phyloP scores from a whole-genome alignment of 805 yeast genomes.

The Cyberlindnera suaveolens region DNA sequence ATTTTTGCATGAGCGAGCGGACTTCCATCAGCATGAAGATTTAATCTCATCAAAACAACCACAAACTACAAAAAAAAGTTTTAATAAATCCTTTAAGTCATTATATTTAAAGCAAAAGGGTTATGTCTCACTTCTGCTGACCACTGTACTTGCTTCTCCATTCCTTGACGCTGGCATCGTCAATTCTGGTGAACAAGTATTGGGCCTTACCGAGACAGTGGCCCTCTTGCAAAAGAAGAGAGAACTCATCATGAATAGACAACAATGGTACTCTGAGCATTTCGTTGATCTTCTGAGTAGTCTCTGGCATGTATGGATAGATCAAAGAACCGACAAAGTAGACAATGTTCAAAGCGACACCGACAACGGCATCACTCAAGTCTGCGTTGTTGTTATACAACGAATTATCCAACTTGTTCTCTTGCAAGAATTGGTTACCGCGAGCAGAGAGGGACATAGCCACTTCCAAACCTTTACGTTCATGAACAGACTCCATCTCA shows the following conservation, averaged over 20 bases:
- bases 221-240: slow-evolving; percentile 62
- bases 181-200: slow-evolving; percentile 88
- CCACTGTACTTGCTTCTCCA: slow-evolving; percentile 91
- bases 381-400: slow-evolving; percentile 70
- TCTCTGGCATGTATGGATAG: slow-evolving; percentile 88
- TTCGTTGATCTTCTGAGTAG: slow-evolving; percentile 59
- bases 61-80: too few species aligned
- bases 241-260: slow-evolving; percentile 70
- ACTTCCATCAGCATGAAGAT: too few species aligned
- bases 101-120: too few species aligned
- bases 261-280: slow-evolving; percentile 81
- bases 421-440: slow-evolving; percentile 95
- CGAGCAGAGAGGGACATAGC: slow-evolving; percentile 90
- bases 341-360: slow-evolving; percentile 82
- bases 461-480: slow-evolving; percentile 83
- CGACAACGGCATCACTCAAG: slow-evolving; percentile 86
- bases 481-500: slow-evolving; percentile 71
- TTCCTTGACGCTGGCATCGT: slow-evolving; percentile 76
- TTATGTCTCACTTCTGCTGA: slow-evolving; percentile 31
- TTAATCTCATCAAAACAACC: too few species aligned
- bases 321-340: slow-evolving; percentile 80
- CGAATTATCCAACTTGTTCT: slow-evolving; percentile 87
- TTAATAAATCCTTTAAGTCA: too few species aligned
- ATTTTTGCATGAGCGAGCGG: too few species aligned
- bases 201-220: slow-evolving; percentile 89